A percentile compares a stretch with the other conserved stretches of the same genome.
phyloP scores from a whole-genome alignment of 1,284 basidiomycete species.

The Lignosus rhinocerotis region DNA sequence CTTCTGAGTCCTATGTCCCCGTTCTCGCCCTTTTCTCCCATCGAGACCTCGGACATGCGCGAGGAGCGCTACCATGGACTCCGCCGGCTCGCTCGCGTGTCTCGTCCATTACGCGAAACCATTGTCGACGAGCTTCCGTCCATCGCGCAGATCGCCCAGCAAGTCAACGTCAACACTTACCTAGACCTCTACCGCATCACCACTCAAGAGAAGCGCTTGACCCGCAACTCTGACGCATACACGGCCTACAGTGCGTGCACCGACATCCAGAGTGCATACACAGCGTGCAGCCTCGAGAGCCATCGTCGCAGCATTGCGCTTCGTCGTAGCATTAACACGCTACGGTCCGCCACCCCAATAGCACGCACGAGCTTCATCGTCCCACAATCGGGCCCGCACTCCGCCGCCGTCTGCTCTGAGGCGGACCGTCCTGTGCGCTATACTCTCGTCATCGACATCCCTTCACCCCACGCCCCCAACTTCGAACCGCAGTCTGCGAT shows the following conservation, averaged over 20 bases:
- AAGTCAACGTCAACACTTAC: slow-evolving; percentile 27
- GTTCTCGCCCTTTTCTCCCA: slow-evolving; percentile 22
- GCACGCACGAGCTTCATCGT: slow-evolving; percentile 15
- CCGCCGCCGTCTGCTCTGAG: neutral
- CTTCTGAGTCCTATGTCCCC: slow-evolving; percentile 21
- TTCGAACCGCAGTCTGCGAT: neutral
- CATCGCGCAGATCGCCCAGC: slow-evolving; percentile 21
- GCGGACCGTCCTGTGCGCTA: slow-evolving; percentile 1
- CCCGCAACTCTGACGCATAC: slow-evolving; percentile 9
- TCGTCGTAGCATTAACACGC: slow-evolving; percentile 6
- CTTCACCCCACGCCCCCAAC: slow-evolving; percentile 1
- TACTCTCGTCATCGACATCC: slow-evolving; percentile 9
- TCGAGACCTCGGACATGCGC: slow-evolving; percentile 18
- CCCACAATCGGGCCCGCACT: slow-evolving; percentile 1
- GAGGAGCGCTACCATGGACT: slow-evolving; percentile 24
- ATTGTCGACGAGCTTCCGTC: slow-evolving; percentile 29
- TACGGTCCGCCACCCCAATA: slow-evolving; percentile 1
- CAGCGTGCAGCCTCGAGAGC: slow-evolving; percentile 6
- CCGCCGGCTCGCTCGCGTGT: slow-evolving; percentile 26
- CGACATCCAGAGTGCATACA: neutral
- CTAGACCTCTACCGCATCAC: slow-evolving; percentile 33
- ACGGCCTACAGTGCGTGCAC: neutral
- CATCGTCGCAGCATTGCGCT: slow-evolving; percentile 30
- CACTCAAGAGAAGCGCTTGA: neutral
- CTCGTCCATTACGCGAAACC: slow-evolving; percentile 23